Evolutionary conservation across 768 basidiomycete genomes (phyloP), one percentile per base, ranked within the genome.

Genomic region (Psilocybe subaeruginosa): DNA sequence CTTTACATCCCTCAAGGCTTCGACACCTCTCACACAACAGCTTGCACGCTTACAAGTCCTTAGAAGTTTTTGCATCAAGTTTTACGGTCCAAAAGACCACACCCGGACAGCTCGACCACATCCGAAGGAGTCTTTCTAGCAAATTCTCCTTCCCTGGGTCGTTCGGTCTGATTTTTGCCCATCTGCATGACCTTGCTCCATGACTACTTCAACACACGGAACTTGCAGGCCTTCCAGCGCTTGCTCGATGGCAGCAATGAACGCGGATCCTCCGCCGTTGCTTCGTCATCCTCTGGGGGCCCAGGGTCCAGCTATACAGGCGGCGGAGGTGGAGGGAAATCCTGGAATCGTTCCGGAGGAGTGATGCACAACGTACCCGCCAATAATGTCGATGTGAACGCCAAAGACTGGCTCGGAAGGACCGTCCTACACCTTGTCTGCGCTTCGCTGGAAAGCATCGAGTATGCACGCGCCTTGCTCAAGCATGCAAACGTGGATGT

Each of bases 361-460:
- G 68, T 83, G 59, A 63, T 68, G 23, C 68, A 72, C 62, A 72
- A 74, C 48, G 65, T 78, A 45, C 65, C 68, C 16, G 69, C 67
- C 41, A n/a, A n/a, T 16, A 48, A 46, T 8, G 30, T 68, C 52
- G 87, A 94, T 70, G 82, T 94, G 49, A 95, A 95, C 66, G 84
- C 86, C 2, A 77, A 84, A 33, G 93, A 95, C 70, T 73, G 78
- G 69, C 78, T 91, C 30, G 92, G 93, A 8, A 78, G 89, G 59
- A 91, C 92, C 0, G 88, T 90, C 1, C 81, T 97, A 8, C 96
- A 98, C 69, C 83, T 95, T 41, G 90, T 91, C 0, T 93, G 91
- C 60, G 73, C 85, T 0, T 82, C 87, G 17, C 69, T 80, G 23
- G 91, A 91, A 31, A 83, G 86, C 49, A 73, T 92, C 65, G 91